Evolutionary conservation across 139 green algal genomes (phyloP), one percentile per base, ranked within the genome.

Genomic region (Chlorella ohadii): DNA sequence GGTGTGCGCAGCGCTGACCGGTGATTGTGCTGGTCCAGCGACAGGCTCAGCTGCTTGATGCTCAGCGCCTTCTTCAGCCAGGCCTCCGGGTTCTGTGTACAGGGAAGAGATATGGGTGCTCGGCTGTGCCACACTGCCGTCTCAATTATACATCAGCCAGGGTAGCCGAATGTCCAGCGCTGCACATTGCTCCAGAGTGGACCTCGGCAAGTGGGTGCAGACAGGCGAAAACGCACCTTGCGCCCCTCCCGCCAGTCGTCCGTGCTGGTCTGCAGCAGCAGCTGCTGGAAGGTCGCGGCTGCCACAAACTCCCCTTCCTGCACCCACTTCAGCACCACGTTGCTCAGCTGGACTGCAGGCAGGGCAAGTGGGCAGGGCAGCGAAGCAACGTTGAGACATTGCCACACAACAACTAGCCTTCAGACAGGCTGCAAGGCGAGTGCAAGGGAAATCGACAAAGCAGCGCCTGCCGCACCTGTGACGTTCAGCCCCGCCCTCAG

Each of bases 11-110:
- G 36, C 11, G 51, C 51, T 3, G 51, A 23, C 11, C 15, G 51
- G 12, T 31, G 0, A 4, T 28, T 39, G 34, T 73, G 41, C 34
- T 84, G 63, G 55, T 86, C 87, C 79, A 92, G 59, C 11, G 65
- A 67, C 31, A 91, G 34, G 31, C 78, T 89, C 7, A 87, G 64
- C 38, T 84, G 39, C 12, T 80, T 56, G 36, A 93, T 80, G 63
- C 7, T 59, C 47, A 38, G 78, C 17, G 75, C 41, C 59, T 92
- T 93, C 66, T 87, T 91, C 33, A 93, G 65, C 89, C 89, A 93
- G 12, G 84, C 79, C 34, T 92, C 83, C 0, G 86, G 79, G 7
- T 88, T 78, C 84, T 91, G 82, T 72, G 1, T 28, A 73, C n/a
- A n/a, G n/a, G n/a, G n/a, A n/a, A n/a, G n/a, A n/a, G n/a, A n/a